Evolutionary conservation across 1,284 basidiomycete species (phyloP).

Genomic region (Peniophora sp.): DNA sequence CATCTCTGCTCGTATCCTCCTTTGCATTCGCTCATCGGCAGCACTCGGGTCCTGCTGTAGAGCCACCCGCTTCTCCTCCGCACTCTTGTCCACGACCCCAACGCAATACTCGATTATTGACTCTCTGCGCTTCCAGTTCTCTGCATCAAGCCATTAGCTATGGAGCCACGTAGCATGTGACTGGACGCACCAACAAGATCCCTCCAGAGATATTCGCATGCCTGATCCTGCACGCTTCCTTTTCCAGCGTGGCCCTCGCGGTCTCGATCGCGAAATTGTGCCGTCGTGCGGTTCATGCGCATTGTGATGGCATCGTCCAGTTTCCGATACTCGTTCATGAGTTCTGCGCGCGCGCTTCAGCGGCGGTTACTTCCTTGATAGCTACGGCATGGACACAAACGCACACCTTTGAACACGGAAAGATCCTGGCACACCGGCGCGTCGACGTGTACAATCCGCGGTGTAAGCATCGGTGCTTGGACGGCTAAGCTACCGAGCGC

Average conservation of each 20-base stretch:
- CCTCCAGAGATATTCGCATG: conserved; percentile 74
- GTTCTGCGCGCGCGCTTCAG: conserved; percentile 39
- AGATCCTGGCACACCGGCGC: conserved; percentile 73
- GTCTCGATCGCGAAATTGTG: conserved; percentile 70
- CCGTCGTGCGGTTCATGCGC: conserved; percentile 77
- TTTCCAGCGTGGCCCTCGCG: conserved; percentile 32
- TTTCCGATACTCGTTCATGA: conserved; percentile 78
- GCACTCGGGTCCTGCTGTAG: conserved; percentile 38
- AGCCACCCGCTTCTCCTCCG: conserved; percentile 49
- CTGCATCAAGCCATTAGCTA: conserved; percentile 29
- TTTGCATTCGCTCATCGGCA: conserved; percentile 21
- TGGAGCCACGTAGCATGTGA: neutral
- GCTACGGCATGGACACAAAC: neutral
- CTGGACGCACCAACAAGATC: conserved; percentile 73
- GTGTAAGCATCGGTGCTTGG: conserved; percentile 50
- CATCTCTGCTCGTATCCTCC: conserved; percentile 46
- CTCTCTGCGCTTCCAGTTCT: conserved; percentile 77
- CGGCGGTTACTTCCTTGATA: neutral
- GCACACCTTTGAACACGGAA: conserved; percentile 74
- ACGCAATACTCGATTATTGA: conserved; percentile 78
- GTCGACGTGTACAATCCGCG: conserved; percentile 58
- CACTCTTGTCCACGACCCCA: conserved; percentile 58
- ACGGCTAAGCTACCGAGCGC: conserved; percentile 60
- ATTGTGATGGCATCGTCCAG: conserved; percentile 81
- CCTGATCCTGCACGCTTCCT: conserved; percentile 56